These are phyloP conservation scores for Chaetomium cochliodes DNA, from an alignment of 495 filamentous ascomycete genomes.

Conservation along the genomic window DNA sequence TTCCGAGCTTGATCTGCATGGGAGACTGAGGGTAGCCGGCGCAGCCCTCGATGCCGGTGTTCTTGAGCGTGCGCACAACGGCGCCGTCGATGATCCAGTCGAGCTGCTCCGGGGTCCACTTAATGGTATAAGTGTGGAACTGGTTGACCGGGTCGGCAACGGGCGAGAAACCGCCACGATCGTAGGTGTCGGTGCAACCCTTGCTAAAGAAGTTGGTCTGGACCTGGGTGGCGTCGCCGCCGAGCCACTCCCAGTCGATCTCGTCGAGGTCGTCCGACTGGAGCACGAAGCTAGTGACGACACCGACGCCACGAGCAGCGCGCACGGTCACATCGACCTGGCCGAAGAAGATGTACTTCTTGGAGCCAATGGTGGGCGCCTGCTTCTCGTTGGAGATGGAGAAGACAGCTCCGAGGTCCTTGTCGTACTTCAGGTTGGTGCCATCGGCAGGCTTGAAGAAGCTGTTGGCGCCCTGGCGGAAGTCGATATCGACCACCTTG, in stretches of 20 bases:
- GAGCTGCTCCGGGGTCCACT: constrained; percentile 75
- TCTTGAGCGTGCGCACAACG: constrained; percentile 66
- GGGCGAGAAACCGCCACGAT: constrained; percentile 67
- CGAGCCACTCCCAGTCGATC: constrained; percentile 90
- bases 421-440: constrained; percentile 61
- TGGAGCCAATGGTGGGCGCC: constrained; percentile 68
- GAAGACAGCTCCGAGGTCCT: constrained; percentile 69
- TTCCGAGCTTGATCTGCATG: constrained; percentile 80
- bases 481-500: constrained; percentile 66
- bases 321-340: constrained; percentile 65
- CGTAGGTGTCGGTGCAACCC: constrained; percentile 71
- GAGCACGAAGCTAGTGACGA: constrained; percentile 83
- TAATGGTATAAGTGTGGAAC: constrained; percentile 84
- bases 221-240: constrained; percentile 60
- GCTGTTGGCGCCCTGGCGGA: constrained; percentile 62
- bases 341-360: constrained; percentile 79
- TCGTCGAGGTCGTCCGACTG: constrained; percentile 92
- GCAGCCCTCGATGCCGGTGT: constrained; percentile 56
- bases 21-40: constrained; percentile 86
- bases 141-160: constrained; percentile 59
- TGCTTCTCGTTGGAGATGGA: constrained; percentile 72
- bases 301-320: constrained; percentile 64
- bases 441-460: constrained; percentile 66
- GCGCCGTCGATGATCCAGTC: constrained; percentile 80
- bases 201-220: constrained; percentile 96